Evolutionary conservation across 345 rosid species (phyloP), one percentile per base, ranked within the genome.

Genomic region (Brassica cretica): DNA sequence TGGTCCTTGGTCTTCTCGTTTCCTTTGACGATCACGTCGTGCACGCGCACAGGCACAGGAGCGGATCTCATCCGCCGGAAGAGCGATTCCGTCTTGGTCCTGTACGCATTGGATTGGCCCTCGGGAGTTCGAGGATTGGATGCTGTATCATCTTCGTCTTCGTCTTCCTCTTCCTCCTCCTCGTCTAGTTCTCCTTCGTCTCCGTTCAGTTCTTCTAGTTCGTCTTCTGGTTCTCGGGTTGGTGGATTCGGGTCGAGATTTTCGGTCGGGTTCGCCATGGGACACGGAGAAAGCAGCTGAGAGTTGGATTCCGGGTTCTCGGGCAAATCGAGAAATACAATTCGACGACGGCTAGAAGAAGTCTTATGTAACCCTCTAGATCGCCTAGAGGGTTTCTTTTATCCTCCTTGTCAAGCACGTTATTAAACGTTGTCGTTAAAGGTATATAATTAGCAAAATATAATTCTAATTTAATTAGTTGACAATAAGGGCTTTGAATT

Each of bases 1-100:
- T 81, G 82, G 73, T 89, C 93, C 77, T 90, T 95, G 5, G 98
- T 95, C 88, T 88, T 93, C 14, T 80, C 62, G 81, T 95, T 95
- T 27, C 99, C 99, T 56, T 64, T 86, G 73, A 95, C 64, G 58
- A 91, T 81, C 64, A 95, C 97, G 44, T 91, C 92, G 82, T 95
- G 97, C 41, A 95, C 98, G 21, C 97, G 94, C 53, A 95, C 79
- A 12, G 91, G 86, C 37, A 95, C 87, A 12, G 76, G 70, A 29
- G 84, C 96, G 37, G 72, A 73, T 37, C 82, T 68, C 75, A 95
- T 83, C 16, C 88, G 77, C 24, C 77, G 87, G 66, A 88, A 77
- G 4, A 95, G 81, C 30, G 80, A 85, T 55, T 84, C 88, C 66
- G 88, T 41, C 78, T 65, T 25, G 27, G 27, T 25, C 3, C 27